Evolutionary conservation across 2,329 filamentous ascomycete genomes (phyloP).

Genomic region (Fusarium oligoseptatum): DNA sequence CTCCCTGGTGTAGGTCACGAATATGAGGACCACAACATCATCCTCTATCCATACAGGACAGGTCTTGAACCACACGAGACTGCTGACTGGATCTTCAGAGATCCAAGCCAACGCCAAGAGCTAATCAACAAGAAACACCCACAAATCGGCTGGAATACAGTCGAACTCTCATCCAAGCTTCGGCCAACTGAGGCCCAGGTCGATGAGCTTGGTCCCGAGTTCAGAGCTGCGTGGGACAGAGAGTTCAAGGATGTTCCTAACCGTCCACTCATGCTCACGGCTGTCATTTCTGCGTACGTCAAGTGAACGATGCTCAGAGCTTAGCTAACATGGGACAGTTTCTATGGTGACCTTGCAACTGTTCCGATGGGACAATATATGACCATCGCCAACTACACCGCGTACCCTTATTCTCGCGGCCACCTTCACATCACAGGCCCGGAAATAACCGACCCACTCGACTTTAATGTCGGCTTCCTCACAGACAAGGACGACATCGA

Average conservation of each 20-base stretch:
- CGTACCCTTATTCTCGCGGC: slow-evolving; percentile 66
- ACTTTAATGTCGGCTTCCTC: slow-evolving; percentile 71
- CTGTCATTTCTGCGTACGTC: slow-evolving; percentile 45
- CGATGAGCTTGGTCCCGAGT: slow-evolving; percentile 64
- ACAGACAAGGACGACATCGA: slow-evolving; percentile 69
- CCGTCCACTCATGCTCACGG: slow-evolving; percentile 63
- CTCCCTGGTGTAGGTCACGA: slow-evolving; percentile 66
- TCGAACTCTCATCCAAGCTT: slow-evolving; percentile 69
- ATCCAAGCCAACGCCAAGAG: slow-evolving; percentile 59
- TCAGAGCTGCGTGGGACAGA: slow-evolving; percentile 66
- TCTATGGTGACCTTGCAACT: slow-evolving; percentile 57
- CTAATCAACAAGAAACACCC: slow-evolving; percentile 62
- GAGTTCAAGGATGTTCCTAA: slow-evolving; percentile 62
- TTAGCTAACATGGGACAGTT: slow-evolving; percentile 41
- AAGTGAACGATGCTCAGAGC: accelerated
- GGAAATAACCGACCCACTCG: slow-evolving; percentile 57
- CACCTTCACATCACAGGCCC: slow-evolving; percentile 69
- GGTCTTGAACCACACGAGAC: slow-evolving; percentile 50
- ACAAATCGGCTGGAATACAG: slow-evolving; percentile 68
- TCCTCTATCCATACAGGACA: slow-evolving; percentile 63
- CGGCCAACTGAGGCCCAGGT: slow-evolving; percentile 67
- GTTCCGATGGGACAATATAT: slow-evolving; percentile 63
- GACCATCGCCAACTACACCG: slow-evolving; percentile 62
- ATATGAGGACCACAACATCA: slow-evolving; percentile 69
- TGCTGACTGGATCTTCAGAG: slow-evolving; percentile 65